Evolutionary conservation across 495 filamentous ascomycete species (phyloP), one percentile per base, ranked within the genome.

Genomic region (Xylaria flabelliformis): DNA sequence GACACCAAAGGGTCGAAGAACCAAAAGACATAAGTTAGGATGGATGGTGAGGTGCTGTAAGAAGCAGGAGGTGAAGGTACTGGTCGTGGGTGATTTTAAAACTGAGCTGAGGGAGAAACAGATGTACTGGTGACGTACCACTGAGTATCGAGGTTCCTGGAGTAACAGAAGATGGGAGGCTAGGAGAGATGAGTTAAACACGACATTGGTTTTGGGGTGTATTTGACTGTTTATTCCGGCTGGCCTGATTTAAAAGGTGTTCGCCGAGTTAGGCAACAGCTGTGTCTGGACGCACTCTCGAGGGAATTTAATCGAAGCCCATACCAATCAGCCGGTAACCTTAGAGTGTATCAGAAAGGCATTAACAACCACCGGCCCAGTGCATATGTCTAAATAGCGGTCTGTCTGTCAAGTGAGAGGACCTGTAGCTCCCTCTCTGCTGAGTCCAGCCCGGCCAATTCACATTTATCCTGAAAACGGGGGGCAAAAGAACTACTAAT

Each of bases 341-440:
- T 5, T 41, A 61, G 29, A 7, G 12, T 39, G 29, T 53, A 67
- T 39, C 64, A 53, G 29, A 32, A 24, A 10, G 48, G 50, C 34
- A 39, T 3, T 26, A 42, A 46, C 24, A 21, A 21, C 42, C 17
- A 39, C 5, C 63, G 64, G 64, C 46, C 4, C 39, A 24, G 2
- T 67, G 64, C 64, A 67, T 51, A 1, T 53, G 42, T 48, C 24
- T 50, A 56, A 17, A 24, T 19, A 50, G 42, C 26, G 42, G 62
- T 56, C 26, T 64, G 41, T 50, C 62, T 32, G 42, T 26, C n/a
- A 2, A 26, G n/a, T 41, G 9, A 4, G 13, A 21, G 24, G 61
- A 46, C 9, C 59, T 42, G 36, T 36, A n/a, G 59, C 46, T 50
- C 50, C 24, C 9, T 64, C 42, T 64, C 29, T 39, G 19, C 9